phyloP scores from a whole-genome alignment of 1,284 basidiomycete genomes.

The Leccinum subrobustum region DNA sequence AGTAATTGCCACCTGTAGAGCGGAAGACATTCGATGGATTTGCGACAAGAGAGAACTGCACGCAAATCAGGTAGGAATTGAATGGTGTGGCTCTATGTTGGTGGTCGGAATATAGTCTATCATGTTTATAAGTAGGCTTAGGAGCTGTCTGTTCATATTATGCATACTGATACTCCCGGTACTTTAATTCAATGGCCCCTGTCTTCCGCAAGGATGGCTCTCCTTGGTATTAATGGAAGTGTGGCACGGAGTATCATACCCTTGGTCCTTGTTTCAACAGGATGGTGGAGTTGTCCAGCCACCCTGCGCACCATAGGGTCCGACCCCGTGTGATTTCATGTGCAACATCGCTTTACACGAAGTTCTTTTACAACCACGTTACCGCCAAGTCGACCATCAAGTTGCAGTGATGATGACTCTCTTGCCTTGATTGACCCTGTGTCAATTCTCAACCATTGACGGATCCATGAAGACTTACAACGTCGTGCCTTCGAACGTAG shows the following conservation, averaged over 20 bases:
- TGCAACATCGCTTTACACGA: neutral
- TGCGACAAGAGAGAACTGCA: neutral
- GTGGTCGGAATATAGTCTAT: too few relatives aligned
- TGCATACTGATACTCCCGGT: neutral
- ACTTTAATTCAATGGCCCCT: neutral
- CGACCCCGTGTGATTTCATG: neutral
- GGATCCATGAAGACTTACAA: too few relatives aligned
- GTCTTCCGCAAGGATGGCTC: neutral
- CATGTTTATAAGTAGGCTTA: neutral
- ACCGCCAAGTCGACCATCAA: neutral
- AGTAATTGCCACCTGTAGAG: neutral
- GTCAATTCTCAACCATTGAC: too few relatives aligned
- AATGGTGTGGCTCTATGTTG: neutral
- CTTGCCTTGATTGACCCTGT: too few relatives aligned
- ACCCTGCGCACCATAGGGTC: neutral
- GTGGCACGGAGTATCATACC: neutral
- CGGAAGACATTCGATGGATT: neutral
- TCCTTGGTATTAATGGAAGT: neutral
- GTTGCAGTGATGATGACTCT: neutral
- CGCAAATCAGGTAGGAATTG: neutral
- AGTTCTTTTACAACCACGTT: neutral
- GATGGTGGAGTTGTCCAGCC: neutral
- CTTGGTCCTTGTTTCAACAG: neutral
- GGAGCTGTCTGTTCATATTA: neutral
- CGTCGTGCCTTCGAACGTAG: neutral